These are phyloP conservation scores for Alloascoidea hylecoeti DNA, from an alignment of 805 yeast genomes.

Conservation along the genomic window DNA sequence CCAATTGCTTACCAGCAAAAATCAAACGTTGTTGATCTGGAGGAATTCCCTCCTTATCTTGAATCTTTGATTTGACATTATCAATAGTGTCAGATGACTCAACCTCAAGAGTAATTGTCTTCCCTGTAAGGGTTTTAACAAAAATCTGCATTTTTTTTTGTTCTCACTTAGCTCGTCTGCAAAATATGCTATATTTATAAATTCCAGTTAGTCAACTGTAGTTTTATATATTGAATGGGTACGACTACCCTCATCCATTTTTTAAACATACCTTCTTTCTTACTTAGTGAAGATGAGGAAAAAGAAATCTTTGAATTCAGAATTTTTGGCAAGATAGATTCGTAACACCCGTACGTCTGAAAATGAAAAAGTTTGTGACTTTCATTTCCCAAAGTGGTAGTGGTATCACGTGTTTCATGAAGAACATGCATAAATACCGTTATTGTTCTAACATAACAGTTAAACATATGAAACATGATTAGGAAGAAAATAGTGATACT, in stretches of 20 bases:
- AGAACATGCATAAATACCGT: too few species aligned
- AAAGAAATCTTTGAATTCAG: too few species aligned
- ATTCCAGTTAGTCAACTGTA: background rate
- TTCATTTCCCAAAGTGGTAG: too few species aligned
- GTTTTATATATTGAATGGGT: background rate
- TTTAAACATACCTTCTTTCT: conserved; percentile 13
- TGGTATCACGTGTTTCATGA: too few species aligned
- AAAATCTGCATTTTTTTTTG: conserved; percentile 68
- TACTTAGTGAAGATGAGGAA: conserved; percentile 13
- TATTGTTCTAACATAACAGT: too few species aligned
- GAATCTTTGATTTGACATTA: conserved; percentile 92
- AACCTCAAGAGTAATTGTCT: conserved; percentile 95
- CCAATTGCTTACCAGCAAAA: conserved; percentile 80
- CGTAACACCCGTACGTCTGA: too few species aligned
- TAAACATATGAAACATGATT: too few species aligned
- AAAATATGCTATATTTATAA: conserved; percentile 15
- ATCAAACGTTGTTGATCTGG: conserved; percentile 96
- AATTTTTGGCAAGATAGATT: too few species aligned
- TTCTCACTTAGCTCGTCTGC: conserved; percentile 37
- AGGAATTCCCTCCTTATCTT: conserved; percentile 96
- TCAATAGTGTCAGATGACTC: conserved; percentile 97
- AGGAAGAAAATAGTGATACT: too few species aligned
- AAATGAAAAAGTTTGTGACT: too few species aligned
- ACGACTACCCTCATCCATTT: background rate
- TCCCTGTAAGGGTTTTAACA: conserved; percentile 98